Evolutionary conservation across 495 filamentous ascomycete species (phyloP).

Genomic region (Penicillium riverlandense): DNA sequence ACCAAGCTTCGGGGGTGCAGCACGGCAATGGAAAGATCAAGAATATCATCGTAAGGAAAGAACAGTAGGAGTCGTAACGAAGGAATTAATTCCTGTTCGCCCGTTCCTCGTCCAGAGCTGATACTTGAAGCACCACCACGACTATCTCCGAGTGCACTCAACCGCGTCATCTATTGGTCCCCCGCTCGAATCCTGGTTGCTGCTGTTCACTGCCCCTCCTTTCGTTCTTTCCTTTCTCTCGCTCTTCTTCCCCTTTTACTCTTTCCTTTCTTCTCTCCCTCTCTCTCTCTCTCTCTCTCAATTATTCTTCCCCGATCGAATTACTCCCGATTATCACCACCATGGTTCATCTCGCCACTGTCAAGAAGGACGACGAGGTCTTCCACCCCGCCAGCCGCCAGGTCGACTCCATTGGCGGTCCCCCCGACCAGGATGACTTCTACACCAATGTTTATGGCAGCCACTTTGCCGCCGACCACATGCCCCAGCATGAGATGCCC

Average conservation of each 20-base stretch:
- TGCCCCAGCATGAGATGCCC: slow-evolving; percentile 83
- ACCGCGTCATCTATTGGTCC: slow-evolving; percentile 6
- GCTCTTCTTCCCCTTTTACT: no score
- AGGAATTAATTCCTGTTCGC: not conserved
- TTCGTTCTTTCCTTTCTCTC: no score
- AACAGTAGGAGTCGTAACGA: not conserved
- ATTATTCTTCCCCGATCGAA: not conserved
- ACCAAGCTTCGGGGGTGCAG: slow-evolving; percentile 12
- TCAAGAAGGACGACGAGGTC: slow-evolving; percentile 26
- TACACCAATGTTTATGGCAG: slow-evolving; percentile 80
- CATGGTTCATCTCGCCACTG: slow-evolving; percentile 33
- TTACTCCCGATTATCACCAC: slow-evolving; percentile 1
- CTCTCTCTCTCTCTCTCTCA: not conserved
- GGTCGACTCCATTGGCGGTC: slow-evolving; percentile 24
- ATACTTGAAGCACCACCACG: no score
- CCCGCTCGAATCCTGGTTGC: not conserved
- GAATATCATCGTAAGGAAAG: no score
- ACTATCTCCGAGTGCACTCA: not conserved
- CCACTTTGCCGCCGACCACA: slow-evolving; percentile 66
- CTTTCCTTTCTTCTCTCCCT: not conserved
- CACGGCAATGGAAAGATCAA: not conserved
- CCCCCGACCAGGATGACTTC: slow-evolving; percentile 47
- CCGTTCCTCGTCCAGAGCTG: no score
- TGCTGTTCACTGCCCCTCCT: not conserved
- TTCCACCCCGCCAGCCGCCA: slow-evolving; percentile 11